phyloP scores from a whole-genome alignment of 2,329 filamentous ascomycete genomes.

The Claviceps sp. region DNA sequence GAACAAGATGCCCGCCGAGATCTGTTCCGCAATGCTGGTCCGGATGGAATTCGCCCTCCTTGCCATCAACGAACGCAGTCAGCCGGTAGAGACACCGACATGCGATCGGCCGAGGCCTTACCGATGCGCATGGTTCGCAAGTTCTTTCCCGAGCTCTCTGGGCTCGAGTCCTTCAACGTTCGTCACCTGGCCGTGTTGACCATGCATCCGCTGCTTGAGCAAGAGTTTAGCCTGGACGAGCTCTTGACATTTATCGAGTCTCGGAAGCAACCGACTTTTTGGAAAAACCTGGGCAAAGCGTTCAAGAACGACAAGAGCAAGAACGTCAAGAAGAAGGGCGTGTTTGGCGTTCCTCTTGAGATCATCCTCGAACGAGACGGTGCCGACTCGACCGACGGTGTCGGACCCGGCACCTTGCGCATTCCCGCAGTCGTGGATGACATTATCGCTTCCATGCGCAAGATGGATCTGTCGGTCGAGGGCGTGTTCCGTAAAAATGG shows the following conservation, averaged over 20 bases:
- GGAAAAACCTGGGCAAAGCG: slow-evolving; percentile 95
- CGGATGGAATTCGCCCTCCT: slow-evolving; percentile 35
- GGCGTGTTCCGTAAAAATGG: slow-evolving; percentile 98
- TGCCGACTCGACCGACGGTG: slow-evolving; percentile 93
- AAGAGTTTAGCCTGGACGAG: slow-evolving; percentile 87
- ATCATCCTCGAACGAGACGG: slow-evolving; percentile 84
- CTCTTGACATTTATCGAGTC: slow-evolving; percentile 86
- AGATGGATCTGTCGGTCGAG: slow-evolving; percentile 98
- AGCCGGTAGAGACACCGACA: slow-evolving; percentile 35
- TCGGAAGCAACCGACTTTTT: slow-evolving; percentile 79
- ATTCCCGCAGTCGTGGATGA: slow-evolving; percentile 95
- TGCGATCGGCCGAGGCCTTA: slow-evolving; percentile 38
- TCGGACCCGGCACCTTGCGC: slow-evolving; percentile 79
- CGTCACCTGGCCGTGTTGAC: slow-evolving; percentile 88
- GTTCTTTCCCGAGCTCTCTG: slow-evolving; percentile 93
- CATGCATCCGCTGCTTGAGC: slow-evolving; percentile 84
- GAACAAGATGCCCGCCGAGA: slow-evolving; percentile 40
- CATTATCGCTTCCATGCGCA: slow-evolving; percentile 84
- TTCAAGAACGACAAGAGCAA: slow-evolving; percentile 79
- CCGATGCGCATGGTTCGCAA: slow-evolving; percentile 50
- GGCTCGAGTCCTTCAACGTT: slow-evolving; percentile 93
- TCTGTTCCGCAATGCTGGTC: slow-evolving; percentile 43
- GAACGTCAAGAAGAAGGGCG: slow-evolving; percentile 75
- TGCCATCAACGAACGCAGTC: slow-evolving; percentile 54
- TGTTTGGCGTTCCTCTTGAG: slow-evolving; percentile 84